Conservation (phyloP, 2,329 filamentous ascomycete species). For the Xylariaceae sp. region DNA sequence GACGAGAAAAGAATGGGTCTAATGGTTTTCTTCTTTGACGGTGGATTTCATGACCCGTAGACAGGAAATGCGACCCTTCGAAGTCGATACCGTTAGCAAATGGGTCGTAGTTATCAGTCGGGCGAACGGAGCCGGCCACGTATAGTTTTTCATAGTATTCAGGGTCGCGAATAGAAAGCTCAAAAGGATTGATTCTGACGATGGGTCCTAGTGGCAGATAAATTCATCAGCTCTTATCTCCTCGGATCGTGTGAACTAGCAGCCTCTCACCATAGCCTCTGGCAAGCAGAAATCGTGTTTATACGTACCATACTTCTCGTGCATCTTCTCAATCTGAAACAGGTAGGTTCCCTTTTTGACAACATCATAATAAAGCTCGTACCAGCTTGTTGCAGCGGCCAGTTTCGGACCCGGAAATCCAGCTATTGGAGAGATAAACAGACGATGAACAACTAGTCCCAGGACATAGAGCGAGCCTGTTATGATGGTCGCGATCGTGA, state of each 20-base stretch:
- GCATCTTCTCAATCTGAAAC: slow-evolving; percentile 39
- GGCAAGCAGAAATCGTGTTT: not conserved
- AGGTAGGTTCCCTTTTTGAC: slow-evolving; percentile 29
- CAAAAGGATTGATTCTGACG: not conserved
- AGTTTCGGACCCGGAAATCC: slow-evolving; percentile 35
- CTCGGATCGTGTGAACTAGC: no score
- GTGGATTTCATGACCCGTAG: slow-evolving; percentile 13
- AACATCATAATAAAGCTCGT: slow-evolving; percentile 34
- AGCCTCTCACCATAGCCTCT: no score
- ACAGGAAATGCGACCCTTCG: slow-evolving; percentile 6
- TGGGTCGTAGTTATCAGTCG: slow-evolving; percentile 1
- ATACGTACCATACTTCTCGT: slow-evolving; percentile 41
- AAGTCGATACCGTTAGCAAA: slow-evolving; percentile 3
- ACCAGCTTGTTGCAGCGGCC: slow-evolving; percentile 32
- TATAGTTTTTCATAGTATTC: slow-evolving; percentile 6
- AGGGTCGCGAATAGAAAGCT: slow-evolving; percentile 7
- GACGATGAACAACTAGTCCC: slow-evolving; percentile 27
- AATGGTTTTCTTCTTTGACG: slow-evolving; percentile 13
- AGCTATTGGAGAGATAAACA: slow-evolving; percentile 34
- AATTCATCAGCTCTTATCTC: no score
- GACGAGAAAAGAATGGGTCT: slow-evolving; percentile 22
- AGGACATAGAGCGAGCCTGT: no score
- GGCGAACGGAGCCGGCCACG: not conserved
- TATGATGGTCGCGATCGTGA: no score
- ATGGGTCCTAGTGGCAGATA: slow-evolving; percentile 12